phyloP scores from a whole-genome alignment of 768 basidiomycete genomes.

The Suillus clintonianus region DNA sequence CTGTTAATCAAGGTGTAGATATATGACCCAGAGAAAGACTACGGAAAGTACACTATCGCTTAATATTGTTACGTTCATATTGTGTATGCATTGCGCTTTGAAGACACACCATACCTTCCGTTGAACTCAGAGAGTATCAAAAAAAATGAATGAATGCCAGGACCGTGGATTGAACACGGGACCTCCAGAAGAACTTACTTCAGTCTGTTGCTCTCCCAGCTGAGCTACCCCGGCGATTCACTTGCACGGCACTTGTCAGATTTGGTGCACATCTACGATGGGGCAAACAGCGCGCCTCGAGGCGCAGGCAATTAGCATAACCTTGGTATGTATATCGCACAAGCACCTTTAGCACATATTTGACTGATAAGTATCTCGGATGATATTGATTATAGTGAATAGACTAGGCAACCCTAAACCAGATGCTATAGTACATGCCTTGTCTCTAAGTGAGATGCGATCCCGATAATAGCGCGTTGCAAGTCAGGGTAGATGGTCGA shows the following conservation, averaged over 20 bases:
- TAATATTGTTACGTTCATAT: slow-evolving; percentile 18
- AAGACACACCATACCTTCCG: not conserved
- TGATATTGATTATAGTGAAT: slow-evolving; percentile 7
- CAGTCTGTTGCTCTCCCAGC: slow-evolving; percentile 43
- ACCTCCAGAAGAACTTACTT: slow-evolving; percentile 40
- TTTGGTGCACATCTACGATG: not conserved
- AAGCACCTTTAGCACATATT: not conserved
- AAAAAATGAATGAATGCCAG: slow-evolving; percentile 33
- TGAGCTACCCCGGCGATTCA: slow-evolving; percentile 32
- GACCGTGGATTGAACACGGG: slow-evolving; percentile 47
- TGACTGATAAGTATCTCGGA: not conserved
- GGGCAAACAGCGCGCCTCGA: no score
- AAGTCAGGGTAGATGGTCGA: slow-evolving; percentile 56
- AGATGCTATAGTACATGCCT: slow-evolving; percentile 27
- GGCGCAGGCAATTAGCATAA: not conserved
- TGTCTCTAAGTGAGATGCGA: slow-evolving; percentile 18
- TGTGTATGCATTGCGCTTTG: not conserved
- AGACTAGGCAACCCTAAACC: slow-evolving; percentile 8
- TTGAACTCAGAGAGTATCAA: not conserved
- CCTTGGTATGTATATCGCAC: not conserved
- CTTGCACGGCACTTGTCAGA: not conserved
- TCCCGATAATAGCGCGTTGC: not conserved
- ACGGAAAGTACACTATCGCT: slow-evolving; percentile 87
- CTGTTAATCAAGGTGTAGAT: slow-evolving; percentile 47
- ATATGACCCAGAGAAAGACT: slow-evolving; percentile 92